phyloP scores from a whole-genome alignment of 164 flowering plant genomes.

The Buxus sempervirens region DNA sequence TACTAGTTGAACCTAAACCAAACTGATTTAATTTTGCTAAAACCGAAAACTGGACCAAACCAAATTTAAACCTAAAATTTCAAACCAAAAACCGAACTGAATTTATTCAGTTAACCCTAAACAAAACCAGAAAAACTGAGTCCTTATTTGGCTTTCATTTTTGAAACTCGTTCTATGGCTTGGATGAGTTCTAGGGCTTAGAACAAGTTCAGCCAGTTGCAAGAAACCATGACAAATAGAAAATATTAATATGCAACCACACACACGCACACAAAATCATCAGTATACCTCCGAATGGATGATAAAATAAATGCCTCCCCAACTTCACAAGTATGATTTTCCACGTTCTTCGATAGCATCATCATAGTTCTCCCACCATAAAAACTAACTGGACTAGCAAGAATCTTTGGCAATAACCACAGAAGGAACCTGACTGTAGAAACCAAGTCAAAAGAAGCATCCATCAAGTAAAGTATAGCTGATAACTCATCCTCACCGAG shows the following conservation, averaged over 20 bases:
- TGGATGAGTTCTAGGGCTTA: too few relatives aligned
- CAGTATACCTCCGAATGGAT: slow-evolving; percentile 66
- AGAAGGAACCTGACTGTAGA: slow-evolving; percentile 68
- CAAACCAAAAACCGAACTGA: too few relatives aligned
- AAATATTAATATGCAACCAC: neutral
- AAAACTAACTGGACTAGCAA: slow-evolving; percentile 36
- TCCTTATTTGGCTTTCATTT: too few relatives aligned
- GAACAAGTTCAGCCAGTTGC: neutral
- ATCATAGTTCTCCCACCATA: slow-evolving; percentile 58
- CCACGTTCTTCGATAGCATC: slow-evolving; percentile 52
- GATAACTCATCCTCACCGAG: slow-evolving; percentile 89
- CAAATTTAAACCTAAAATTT: too few relatives aligned
- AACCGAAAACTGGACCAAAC: too few relatives aligned
- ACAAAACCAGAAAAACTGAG: too few relatives aligned
- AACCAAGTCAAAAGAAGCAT: slow-evolving; percentile 64
- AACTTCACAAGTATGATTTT: slow-evolving; percentile 63
- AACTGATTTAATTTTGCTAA: too few relatives aligned
- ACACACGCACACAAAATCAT: neutral
- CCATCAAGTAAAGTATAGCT: slow-evolving; percentile 68
- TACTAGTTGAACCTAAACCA: too few relatives aligned
- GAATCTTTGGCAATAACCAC: slow-evolving; percentile 86
- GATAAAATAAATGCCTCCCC: slow-evolving; percentile 85
- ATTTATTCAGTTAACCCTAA: too few relatives aligned
- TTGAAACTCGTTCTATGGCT: too few relatives aligned
- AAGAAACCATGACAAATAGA: neutral